Base-by-base conservation (phyloP, 179 eudicot species). In the Silene coronaria region DNA sequence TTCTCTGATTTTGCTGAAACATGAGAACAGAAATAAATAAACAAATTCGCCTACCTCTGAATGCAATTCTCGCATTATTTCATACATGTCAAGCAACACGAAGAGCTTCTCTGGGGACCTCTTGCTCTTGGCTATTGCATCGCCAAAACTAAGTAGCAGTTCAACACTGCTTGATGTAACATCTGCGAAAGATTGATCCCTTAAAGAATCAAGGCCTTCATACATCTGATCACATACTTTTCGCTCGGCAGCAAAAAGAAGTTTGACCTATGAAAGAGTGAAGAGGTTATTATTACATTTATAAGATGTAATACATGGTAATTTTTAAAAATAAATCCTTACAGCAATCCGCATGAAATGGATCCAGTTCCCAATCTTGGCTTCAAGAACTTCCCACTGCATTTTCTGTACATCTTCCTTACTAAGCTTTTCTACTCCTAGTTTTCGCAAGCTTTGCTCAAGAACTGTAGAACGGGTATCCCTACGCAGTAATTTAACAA, bases 311-410 rank as follows among this genome's bases (percentile, higher is more conserved):
- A 61, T 32, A 62, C 66, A 17, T 2, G 38, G 38, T 19, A 66
- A 27, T 19, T 48, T 19, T 57, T 6, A 76, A 17, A 67, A 26
- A 36, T 10, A 34, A 32, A 72, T 58, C 21, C 96, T 82, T 85
- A 94, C 98, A 80, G 98, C 97, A 81, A 94, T 90, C 63, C 98
- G 89, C 98, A 94, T 94, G 80, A 86, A 94, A 86, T 92, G 98
- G 70, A 94, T 92, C 98, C 98, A 94, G 75, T 92, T 94, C 76
- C 98, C 97, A 77, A 94, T 94, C 86, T 92, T 92, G 73, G 97
- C 96, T 86, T 94, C 98, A 84, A 94, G 80, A 77, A 90, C 92
- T 82, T 94, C 98, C 98, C 98, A 94, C 79, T 92, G 98, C 97
- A 94, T 90, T 88, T 86, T 94, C 80, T 94, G 98, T 58, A 94